Evolutionary conservation across 2,329 filamentous ascomycete genomes (phyloP).

Genomic region (Hortaea sp.): DNA sequence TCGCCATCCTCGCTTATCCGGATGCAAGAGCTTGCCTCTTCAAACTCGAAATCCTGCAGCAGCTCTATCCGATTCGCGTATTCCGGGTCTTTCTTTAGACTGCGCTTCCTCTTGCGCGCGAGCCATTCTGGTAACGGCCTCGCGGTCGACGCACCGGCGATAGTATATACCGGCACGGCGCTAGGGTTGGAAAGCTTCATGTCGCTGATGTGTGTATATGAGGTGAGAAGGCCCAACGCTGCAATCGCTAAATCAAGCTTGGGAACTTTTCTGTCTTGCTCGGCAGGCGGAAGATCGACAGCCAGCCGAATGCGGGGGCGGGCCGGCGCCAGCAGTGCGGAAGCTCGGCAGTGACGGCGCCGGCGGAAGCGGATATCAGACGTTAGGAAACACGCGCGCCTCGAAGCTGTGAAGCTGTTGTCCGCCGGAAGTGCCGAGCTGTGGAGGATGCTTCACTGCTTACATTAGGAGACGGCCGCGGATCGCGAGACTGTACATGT

Average conservation of each 20-base stretch:
- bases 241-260: too few relatives aligned
- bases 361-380: too few relatives aligned
- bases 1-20: conserved; percentile 89
- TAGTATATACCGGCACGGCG: conserved; percentile 83
- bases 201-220: background rate
- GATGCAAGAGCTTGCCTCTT: conserved; percentile 86
- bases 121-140: conserved; percentile 93
- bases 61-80: conserved; percentile 91
- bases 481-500: too few relatives aligned
- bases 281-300: background rate
- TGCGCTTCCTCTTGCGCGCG: conserved; percentile 76
- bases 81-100: conserved; percentile 82
- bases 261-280: conserved; percentile 1
- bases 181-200: conserved; percentile 82
- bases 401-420: too few relatives aligned
- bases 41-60: conserved; percentile 95
- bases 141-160: conserved; percentile 81
- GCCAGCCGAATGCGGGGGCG: background rate
- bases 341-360: too few relatives aligned
- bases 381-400: too few relatives aligned
- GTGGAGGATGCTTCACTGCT: too few relatives aligned
- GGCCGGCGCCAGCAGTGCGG: too few relatives aligned
- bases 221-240: background rate
- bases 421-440: too few relatives aligned
- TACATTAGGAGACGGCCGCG: too few relatives aligned